These are phyloP conservation scores for Amborella trichopoda DNA, from an alignment of 164 flowering plant genomes.

Conservation along the genomic window DNA sequence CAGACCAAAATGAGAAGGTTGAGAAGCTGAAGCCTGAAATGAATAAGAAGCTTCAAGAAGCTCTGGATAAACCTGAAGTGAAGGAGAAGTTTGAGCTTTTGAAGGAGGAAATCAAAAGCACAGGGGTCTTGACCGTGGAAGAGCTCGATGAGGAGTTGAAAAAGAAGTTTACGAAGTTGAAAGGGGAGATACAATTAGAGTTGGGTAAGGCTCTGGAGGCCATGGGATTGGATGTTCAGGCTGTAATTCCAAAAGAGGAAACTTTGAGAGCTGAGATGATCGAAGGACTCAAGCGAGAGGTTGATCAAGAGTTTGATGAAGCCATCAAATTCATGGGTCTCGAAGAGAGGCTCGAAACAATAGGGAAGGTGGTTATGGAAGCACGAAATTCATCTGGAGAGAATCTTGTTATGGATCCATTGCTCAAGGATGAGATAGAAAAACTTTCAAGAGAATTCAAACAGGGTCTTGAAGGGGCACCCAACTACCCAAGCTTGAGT, in stretches of 20 bases:
- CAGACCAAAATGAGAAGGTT: constrained; percentile 23
- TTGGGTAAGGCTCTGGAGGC: constrained; percentile 29
- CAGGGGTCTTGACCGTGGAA: constrained; percentile 21
- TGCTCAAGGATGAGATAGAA: constrained; percentile 17
- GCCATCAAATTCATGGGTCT: constrained; percentile 29
- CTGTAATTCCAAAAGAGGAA: constrained; percentile 12
- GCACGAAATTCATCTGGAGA: constrained; percentile 8
- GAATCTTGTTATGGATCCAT: constrained; percentile 8
- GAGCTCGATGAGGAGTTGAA: constrained; percentile 32
- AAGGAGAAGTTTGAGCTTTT: constrained; percentile 38
- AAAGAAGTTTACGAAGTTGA: constrained; percentile 31
- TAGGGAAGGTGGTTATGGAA: constrained; percentile 16
- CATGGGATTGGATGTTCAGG: constrained; percentile 32
- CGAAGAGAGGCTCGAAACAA: constrained; percentile 20
- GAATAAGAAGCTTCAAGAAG: constrained; percentile 33
- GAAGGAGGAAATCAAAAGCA: constrained; percentile 26
- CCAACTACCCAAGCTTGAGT: constrained; percentile 2
- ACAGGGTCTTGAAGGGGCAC: not conserved
- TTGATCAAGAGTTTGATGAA: constrained; percentile 20
- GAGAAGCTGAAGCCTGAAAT: constrained; percentile 31
- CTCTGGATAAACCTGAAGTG: constrained; percentile 29
- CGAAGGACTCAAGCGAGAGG: constrained; percentile 19
- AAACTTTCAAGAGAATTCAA: constrained; percentile 19
- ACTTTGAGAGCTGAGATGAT: constrained; percentile 7
- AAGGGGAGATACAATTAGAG: constrained; percentile 42